Evolutionary conservation across 169 alveolate species (phyloP), one percentile per base, ranked within the genome.

Genomic region (Eimeria maxima): DNA sequence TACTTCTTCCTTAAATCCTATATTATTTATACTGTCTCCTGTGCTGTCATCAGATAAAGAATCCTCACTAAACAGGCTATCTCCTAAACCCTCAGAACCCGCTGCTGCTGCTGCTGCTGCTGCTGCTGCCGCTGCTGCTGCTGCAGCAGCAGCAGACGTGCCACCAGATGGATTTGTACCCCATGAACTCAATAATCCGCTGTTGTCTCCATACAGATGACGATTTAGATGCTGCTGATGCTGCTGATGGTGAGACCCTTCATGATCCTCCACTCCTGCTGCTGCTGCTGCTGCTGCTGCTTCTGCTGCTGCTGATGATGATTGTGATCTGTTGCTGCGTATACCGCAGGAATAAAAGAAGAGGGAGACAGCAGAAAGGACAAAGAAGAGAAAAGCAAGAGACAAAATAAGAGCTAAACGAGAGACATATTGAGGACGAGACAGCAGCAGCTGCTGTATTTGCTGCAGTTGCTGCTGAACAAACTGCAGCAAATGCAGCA

Each of bases 391-490:
- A 47, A 45, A 45, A 5, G 50, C 71, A 42, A 47, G 73, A 24
- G 71, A 24, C 8, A 45, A 27, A 14, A 81, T 13, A 33, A 81
- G 24, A 6, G 11, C 65, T 22, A 45, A 33, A 13, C 71, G 65
- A 33, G 29, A 18, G 60, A 18, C 42, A 18, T 16, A 33, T 27
- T 78, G 38, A 22, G 60, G 65, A 33, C 10, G 60, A 53, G 60
- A 11, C 6, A 11, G 60, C 60, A 53, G 38, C 38, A 33, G 89
- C 89, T 80, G 90, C 90, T 45, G 90, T 0, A 8, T 22, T 20
- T 33, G 71, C 90, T 80, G 90, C 90, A n/a, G 90, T 63, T 47
- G 69, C 73, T 47, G 90, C 47, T 47, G 90, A 27, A 7, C 42
- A 14, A 29, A 47, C 90, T 50, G 90, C 90, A 20, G 90, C 45